Conservation (phyloP, 768 basidiomycete species). For the Termitomyces sp. region DNA sequence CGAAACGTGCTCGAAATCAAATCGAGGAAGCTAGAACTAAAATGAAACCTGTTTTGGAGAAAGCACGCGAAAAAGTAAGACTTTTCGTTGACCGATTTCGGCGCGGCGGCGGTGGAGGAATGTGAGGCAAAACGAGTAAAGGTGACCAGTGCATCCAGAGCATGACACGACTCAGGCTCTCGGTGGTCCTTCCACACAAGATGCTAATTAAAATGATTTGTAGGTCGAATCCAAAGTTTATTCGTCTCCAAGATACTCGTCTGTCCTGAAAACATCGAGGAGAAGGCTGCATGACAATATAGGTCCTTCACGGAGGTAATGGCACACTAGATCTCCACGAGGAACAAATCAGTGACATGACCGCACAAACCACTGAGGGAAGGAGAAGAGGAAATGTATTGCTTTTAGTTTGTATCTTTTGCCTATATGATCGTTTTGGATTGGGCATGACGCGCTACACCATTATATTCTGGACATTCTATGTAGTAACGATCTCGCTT, state of each 20-base stretch:
- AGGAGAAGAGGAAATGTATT: background rate
- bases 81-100: background rate
- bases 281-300: background rate
- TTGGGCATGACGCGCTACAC: too few species aligned
- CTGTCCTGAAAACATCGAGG: background rate
- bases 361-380: background rate
- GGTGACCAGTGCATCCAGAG: background rate
- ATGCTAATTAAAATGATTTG: background rate
- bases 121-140: background rate
- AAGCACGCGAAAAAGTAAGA: background rate
- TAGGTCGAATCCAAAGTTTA: background rate
- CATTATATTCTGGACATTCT: too few species aligned
- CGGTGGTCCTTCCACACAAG: too few species aligned
- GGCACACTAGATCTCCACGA: too few species aligned
- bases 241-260: too few species aligned
- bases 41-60: background rate
- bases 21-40: constrained; percentile 13
- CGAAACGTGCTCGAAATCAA: constrained; percentile 20
- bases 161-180: too few species aligned
- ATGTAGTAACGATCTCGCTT: too few species aligned
- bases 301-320: background rate
- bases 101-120: too few species aligned
- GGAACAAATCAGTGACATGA: too few species aligned
- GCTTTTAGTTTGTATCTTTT: too few species aligned
- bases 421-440: too few species aligned